Evolutionary conservation across 1,284 basidiomycete genomes (phyloP).

Genomic region (Schizopora paradoxa): DNA sequence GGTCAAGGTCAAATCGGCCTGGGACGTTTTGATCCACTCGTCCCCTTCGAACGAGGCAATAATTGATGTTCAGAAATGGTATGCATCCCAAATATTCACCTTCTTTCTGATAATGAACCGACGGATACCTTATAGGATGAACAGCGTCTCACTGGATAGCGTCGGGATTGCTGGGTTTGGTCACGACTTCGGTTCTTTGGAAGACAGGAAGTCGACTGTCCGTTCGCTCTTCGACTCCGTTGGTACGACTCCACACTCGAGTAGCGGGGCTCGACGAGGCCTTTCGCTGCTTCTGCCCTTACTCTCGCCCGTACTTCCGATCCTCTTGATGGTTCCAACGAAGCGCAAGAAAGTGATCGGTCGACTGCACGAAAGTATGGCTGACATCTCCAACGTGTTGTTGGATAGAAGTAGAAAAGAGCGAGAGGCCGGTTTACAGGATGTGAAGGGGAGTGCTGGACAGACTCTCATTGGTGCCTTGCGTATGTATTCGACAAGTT

Average conservation of each 20-base stretch:
- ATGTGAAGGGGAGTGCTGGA: conserved; percentile 31
- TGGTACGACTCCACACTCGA: conserved; percentile 23
- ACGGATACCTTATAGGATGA: conserved; percentile 38
- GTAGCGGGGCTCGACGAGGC: too few relatives aligned
- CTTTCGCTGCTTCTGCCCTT: conserved; percentile 32
- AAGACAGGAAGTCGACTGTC: conserved; percentile 41
- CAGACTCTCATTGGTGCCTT: conserved; percentile 51
- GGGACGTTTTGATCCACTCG: conserved; percentile 44
- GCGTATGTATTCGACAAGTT: conserved; percentile 31
- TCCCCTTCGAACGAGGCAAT: conserved; percentile 26
- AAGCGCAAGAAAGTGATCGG: conserved; percentile 30
- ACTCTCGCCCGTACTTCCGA: conserved; percentile 39
- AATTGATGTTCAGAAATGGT: conserved; percentile 56
- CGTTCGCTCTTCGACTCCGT: conserved; percentile 43
- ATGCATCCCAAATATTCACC: conserved; percentile 20
- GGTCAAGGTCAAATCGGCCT: conserved; percentile 40
- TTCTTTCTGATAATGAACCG: too few relatives aligned
- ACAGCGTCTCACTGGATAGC: conserved; percentile 46
- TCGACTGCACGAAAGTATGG: conserved; percentile 37
- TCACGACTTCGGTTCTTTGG: conserved; percentile 50
- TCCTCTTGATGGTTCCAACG: conserved; percentile 41
- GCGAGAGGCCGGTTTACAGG: conserved; percentile 28
- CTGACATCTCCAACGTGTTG: conserved; percentile 41
- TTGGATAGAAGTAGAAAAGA: conserved; percentile 39
- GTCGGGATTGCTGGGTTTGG: conserved; percentile 55